Conservation (phyloP, 768 basidiomycete species). For the Dacryopinax primogenitus region DNA sequence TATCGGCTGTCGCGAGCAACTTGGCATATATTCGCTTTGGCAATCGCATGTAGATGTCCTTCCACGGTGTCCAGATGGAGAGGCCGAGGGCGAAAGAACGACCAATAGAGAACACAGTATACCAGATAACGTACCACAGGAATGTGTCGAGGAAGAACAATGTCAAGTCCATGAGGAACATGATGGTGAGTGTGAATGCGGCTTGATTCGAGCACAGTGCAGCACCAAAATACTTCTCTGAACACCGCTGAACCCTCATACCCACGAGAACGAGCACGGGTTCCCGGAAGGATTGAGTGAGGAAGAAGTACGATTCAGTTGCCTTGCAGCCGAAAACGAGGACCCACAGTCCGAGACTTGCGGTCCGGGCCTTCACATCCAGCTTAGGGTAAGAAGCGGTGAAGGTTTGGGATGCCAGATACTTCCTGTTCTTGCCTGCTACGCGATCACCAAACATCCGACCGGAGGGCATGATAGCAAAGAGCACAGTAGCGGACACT, state of each 20-base stretch:
- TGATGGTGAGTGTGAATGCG: constrained; percentile 87
- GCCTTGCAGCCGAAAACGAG: constrained; percentile 95
- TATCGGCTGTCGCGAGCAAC: constrained; percentile 80
- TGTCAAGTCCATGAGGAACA: constrained; percentile 96
- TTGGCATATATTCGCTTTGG: constrained; percentile 97
- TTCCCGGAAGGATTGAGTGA: constrained; percentile 85
- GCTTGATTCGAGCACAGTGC: constrained; percentile 84
- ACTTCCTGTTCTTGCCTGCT: constrained; percentile 87
- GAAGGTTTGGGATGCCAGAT: constrained; percentile 96
- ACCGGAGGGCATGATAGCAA: constrained; percentile 85
- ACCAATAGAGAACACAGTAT: constrained; percentile 81
- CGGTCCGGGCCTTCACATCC: constrained; percentile 48
- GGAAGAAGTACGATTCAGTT: constrained; percentile 94
- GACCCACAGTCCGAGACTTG: constrained; percentile 72
- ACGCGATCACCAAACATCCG: constrained; percentile 99
- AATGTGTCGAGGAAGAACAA: constrained; percentile 99
- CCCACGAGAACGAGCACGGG: constrained; percentile 91
- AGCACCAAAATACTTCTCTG: constrained; percentile 72
- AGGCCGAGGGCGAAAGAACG: constrained; percentile 83
- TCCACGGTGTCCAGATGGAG: constrained; percentile 99
- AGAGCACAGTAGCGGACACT: constrained; percentile 69
- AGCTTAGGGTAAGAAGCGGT: constrained; percentile 86
- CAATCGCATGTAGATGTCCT: constrained; percentile 87
- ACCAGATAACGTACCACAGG: constrained; percentile 99
- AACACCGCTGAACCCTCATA: constrained; percentile 89